phyloP scores from a whole-genome alignment of 192 early-diverging fungal genomes.

The Diversispora epigaea region DNA sequence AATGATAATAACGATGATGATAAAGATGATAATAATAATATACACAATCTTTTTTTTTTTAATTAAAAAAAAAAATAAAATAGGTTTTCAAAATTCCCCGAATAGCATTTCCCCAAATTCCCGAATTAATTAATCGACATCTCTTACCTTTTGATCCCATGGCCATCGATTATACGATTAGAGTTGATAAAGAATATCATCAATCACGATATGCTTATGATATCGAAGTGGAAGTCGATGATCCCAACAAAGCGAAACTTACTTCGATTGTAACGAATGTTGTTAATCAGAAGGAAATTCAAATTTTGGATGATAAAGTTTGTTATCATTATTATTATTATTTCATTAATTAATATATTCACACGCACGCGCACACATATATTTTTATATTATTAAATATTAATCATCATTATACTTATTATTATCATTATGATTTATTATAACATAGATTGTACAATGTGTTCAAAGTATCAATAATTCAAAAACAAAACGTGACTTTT shows the following conservation, averaged over 20 bases:
- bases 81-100: conserved; percentile 67
- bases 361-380: too few species aligned
- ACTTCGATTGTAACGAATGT: conserved; percentile 42
- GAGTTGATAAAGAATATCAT: conserved; percentile 75
- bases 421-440: too few species aligned
- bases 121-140: conserved; percentile 76
- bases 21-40: too few species aligned
- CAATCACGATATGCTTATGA: conserved; percentile 82
- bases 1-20: too few species aligned
- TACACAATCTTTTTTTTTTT: too few species aligned
- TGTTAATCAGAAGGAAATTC: conserved; percentile 43
- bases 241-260: conserved; percentile 63
- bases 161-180: conserved; percentile 86
- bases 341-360: too few species aligned
- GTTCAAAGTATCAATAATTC: conserved; percentile 84
- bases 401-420: too few species aligned
- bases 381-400: too few species aligned
- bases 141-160: conserved; percentile 83
- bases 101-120: conserved; percentile 78
- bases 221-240: conserved; percentile 87
- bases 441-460: conserved; percentile 63
- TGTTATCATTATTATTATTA: conserved; percentile 12
- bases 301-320: conserved; percentile 54
- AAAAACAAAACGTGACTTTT: conserved; percentile 90
- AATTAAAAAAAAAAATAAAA: too few species aligned